Evolutionary conservation across 768 basidiomycete genomes (phyloP).

Genomic region (Psilocybe subaeruginosa): DNA sequence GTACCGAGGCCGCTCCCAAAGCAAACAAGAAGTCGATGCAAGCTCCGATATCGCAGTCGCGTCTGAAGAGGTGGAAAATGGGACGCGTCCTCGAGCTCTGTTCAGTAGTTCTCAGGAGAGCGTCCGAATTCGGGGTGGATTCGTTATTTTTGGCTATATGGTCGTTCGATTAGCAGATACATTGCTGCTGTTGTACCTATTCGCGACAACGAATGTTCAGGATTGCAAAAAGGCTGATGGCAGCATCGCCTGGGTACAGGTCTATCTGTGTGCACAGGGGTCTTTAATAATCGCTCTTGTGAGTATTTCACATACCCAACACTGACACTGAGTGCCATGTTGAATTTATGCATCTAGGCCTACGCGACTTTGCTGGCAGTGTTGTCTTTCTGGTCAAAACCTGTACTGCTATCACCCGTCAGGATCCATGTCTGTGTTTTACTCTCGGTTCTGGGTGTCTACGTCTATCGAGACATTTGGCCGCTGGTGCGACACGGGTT

Average conservation of each 20-base stretch:
- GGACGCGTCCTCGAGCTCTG: neutral
- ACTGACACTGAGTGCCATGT: neutral
- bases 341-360: neutral
- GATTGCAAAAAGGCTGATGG: neutral
- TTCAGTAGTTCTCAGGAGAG: neutral
- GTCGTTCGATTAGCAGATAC: neutral
- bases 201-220: neutral
- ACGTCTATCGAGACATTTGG: conserved; percentile 54
- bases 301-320: neutral
- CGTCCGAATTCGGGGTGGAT: neutral
- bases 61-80: neutral
- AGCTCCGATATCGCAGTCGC: neutral
- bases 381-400: neutral
- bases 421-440: neutral
- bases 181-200: neutral
- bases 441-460: conserved; percentile 37
- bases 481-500: conserved; percentile 53
- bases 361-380: neutral
- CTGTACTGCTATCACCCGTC: neutral
- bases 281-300: neutral
- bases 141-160: neutral
- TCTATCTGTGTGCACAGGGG: neutral
- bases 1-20: neutral
- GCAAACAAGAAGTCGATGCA: neutral
- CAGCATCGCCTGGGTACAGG: neutral